Evolutionary conservation across 495 filamentous ascomycete species (phyloP).

Genomic region (Opeltia flavorubescens): DNA sequence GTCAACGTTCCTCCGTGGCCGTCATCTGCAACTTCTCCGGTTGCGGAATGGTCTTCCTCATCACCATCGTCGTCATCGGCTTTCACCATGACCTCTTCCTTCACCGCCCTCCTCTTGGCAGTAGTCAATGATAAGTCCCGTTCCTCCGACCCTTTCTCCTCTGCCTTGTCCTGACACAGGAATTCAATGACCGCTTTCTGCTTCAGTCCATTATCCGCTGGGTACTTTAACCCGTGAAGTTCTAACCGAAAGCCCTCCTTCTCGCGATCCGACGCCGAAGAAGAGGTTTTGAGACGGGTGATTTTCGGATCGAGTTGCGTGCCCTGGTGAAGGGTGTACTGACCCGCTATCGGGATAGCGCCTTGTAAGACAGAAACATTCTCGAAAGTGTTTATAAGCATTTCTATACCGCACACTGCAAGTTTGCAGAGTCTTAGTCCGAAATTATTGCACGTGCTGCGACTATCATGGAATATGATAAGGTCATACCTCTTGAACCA

Average conservation of each 20-base stretch:
- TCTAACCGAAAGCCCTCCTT: slow-evolving; percentile 57
- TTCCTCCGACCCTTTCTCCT: slow-evolving; percentile 3
- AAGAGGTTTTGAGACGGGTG: slow-evolving; percentile 44
- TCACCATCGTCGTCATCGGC: slow-evolving; percentile 23
- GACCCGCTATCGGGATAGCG: slow-evolving; percentile 63
- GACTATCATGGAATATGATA: not conserved
- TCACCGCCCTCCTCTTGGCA: slow-evolving; percentile 13
- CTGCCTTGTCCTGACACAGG: slow-evolving; percentile 37
- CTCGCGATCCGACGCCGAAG: slow-evolving; percentile 40
- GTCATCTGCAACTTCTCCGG: slow-evolving; percentile 22
- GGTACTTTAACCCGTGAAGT: slow-evolving; percentile 52
- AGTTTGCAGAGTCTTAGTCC: not conserved
- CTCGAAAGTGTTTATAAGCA: slow-evolving; percentile 29
- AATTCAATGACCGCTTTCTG: slow-evolving; percentile 67
- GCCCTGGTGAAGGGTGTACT: slow-evolving; percentile 38
- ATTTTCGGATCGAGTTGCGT: slow-evolving; percentile 43
- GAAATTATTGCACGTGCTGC: not conserved
- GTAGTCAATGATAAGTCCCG: too few species aligned
- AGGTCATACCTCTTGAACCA: slow-evolving; percentile 41
- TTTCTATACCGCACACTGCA: slow-evolving; percentile 68
- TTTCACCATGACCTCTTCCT: slow-evolving; percentile 20
- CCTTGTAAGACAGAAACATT: slow-evolving; percentile 26
- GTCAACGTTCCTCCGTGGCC: slow-evolving; percentile 42
- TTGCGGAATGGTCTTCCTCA: slow-evolving; percentile 26
- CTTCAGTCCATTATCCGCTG: slow-evolving; percentile 24